Evolutionary conservation across 1,284 basidiomycete species (phyloP), one percentile per base, ranked within the genome.

Genomic region (Meira nashicola): DNA sequence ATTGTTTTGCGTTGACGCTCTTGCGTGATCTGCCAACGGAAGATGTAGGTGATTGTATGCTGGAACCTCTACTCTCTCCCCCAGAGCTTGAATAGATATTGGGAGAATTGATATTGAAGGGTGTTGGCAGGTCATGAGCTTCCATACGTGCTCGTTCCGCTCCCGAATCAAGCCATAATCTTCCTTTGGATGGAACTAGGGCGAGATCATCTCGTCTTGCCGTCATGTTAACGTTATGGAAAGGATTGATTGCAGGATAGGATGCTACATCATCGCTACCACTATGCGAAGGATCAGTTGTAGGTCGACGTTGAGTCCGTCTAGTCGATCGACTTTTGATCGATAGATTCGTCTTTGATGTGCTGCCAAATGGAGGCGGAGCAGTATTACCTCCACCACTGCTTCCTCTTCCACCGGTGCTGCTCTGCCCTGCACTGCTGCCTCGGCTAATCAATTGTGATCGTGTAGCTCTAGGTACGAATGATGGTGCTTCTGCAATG

Each of bases 261-360:
- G 28, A 33, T 33, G 8, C 28, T 4, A 4, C 8, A 33, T 33
- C 28, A 33, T 33, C 28, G 28, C 28, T 33, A 33, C 8, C 28
- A 50, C 14, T 14, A n/a, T 67, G n/a, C 62, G 60, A 44, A 70
- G 64, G 52, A 64, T 57, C 1, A 61, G 66, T 5, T 58, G 60
- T 9, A 70, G 59, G 6, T 62, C 68, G 4, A 43, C 40, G 19
- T 6, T 19, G 19, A 10, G 4, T 43, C 40, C 40, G 11, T 15
- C 40, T 15, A 43, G 40, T 15, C 40, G 40, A 43, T 5, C 65
- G 64, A 39, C 55, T 63, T 5, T 59, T 33, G 28, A 33, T 4
- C 4, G 8, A 33, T 33, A 33, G 28, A 8, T 33, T 33, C 8
- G 28, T 33, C 8, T 33, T 33, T 33, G 28, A 33, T 3, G 28